phyloP scores from a whole-genome alignment of 306 rosid genomes.

The Senna tora region DNA sequence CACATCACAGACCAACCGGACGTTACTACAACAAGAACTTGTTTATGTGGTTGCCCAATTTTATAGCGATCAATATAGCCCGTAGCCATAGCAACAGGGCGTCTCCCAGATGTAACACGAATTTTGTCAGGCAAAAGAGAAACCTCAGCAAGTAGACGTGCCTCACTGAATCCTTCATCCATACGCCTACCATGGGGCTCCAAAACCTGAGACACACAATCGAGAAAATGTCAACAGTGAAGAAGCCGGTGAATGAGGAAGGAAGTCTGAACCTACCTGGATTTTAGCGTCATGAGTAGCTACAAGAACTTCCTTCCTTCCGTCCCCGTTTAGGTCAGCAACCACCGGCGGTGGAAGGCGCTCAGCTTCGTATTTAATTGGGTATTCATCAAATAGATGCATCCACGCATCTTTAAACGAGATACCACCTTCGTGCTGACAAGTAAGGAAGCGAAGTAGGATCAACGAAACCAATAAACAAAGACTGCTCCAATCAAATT shows the following conservation, averaged over 20 bases:
- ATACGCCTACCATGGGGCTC: conserved; percentile 89
- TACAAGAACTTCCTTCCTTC: conserved; percentile 87
- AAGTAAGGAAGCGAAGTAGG: conserved; percentile 5
- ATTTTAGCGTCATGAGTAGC: conserved; percentile 97
- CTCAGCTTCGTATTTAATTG: conserved; percentile 89
- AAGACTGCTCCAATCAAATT: conserved; percentile 12
- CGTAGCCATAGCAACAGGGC: conserved; percentile 94
- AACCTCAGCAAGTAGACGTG: conserved; percentile 75
- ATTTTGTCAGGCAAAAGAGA: conserved; percentile 92
- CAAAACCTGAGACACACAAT: conserved; percentile 58
- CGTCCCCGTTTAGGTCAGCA: conserved; percentile 95
- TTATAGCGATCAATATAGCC: conserved; percentile 76
- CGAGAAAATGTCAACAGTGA: conserved; percentile 6
- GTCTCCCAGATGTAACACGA: conserved; percentile 84
- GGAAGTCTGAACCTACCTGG: conserved; percentile 55
- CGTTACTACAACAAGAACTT: conserved; percentile 92
- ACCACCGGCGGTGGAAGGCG: conserved; percentile 95
- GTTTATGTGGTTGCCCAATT: conserved; percentile 71
- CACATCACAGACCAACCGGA: conserved; percentile 99
- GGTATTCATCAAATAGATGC: conserved; percentile 89
- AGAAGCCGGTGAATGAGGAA: not conserved
- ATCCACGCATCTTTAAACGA: conserved; percentile 95
- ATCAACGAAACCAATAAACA: conserved; percentile 14
- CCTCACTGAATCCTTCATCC: conserved; percentile 90
- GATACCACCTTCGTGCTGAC: conserved; percentile 93